Conservation (phyloP, 306 rosid species). For the Cucurbita pepo region DNA sequence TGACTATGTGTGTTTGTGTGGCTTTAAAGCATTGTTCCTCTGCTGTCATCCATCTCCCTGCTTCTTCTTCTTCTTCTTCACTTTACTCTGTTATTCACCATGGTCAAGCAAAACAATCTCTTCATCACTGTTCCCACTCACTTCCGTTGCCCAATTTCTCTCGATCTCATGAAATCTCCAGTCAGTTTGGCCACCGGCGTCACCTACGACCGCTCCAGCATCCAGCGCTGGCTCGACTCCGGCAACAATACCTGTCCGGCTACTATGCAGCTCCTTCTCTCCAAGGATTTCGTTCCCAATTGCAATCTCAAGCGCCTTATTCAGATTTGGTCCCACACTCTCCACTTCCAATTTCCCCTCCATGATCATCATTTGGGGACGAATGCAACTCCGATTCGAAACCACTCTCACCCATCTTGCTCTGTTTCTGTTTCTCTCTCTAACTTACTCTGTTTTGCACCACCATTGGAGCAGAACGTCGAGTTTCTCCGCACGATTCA, state of each 20-base stretch:
- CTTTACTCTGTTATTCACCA: not conserved
- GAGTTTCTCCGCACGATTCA: constrained; percentile 28
- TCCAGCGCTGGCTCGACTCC: constrained; percentile 88
- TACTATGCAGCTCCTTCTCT: constrained; percentile 74
- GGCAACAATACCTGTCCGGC: constrained; percentile 92
- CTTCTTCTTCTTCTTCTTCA: not conserved
- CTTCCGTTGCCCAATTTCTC: constrained; percentile 77
- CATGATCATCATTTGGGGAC: constrained; percentile 3
- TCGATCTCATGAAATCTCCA: constrained; percentile 85
- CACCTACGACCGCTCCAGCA: constrained; percentile 85
- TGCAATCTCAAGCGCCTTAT: constrained; percentile 66
- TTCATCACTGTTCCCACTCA: constrained; percentile 52
- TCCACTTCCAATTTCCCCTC: not conserved
- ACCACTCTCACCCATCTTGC: not conserved
- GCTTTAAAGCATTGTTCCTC: too few species aligned
- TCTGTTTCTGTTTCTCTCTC: constrained; percentile 14
- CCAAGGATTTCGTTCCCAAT: constrained; percentile 59
- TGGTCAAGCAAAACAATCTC: constrained; percentile 16
- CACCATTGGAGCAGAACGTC: constrained; percentile 40
- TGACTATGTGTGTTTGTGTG: too few species aligned
- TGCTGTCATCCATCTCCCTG: not conserved
- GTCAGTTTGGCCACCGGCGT: constrained; percentile 86
- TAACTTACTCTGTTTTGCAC: constrained; percentile 27
- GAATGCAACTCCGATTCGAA: not conserved
- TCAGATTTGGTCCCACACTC: constrained; percentile 79